Percentiles rank a stretch among this genome's conserved stretches.
Evolutionary conservation across 768 basidiomycete genomes (phyloP).

Genomic region (Gymnopilus junonius): DNA sequence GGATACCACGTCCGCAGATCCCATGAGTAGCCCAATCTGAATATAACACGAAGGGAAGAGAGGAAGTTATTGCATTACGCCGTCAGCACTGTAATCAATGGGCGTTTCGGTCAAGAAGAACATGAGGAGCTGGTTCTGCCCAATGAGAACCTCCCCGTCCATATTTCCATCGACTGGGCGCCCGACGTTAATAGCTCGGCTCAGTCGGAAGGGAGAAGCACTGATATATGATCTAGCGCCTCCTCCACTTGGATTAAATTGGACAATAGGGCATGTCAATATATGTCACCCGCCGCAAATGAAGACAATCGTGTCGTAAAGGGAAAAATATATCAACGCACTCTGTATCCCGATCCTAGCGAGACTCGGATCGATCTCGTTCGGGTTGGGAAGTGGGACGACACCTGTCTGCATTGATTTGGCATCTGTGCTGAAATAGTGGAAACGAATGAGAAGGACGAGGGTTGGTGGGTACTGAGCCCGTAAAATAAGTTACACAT

Average conservation of each 20-base stretch:
- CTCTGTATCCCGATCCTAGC: constrained; percentile 71
- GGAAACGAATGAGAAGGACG: background rate
- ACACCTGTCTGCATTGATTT: constrained; percentile 48
- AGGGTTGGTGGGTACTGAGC: background rate
- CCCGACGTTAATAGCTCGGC: constrained; percentile 8
- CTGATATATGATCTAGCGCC: background rate
- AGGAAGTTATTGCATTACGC: background rate
- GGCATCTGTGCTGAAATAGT: constrained; percentile 29
- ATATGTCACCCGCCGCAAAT: background rate
- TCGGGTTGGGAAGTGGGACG: constrained; percentile 52
- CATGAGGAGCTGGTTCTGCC: background rate
- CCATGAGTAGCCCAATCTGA: constrained; percentile 75
- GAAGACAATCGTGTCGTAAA: background rate
- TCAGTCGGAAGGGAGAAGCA: background rate
- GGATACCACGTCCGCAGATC: constrained; percentile 69
- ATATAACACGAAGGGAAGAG: constrained; percentile 7
- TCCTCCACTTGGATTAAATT: background rate
- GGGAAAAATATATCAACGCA: constrained; percentile 33
- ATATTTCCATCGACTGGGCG: background rate
- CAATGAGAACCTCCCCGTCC: background rate
- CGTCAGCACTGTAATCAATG: background rate
- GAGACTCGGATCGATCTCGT: constrained; percentile 47
- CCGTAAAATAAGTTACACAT: constrained; percentile 10
- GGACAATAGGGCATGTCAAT: background rate
- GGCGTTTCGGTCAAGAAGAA: background rate